Evolutionary conservation across 2,329 filamentous ascomycete species (phyloP), one percentile per base, ranked within the genome.

Genomic region (Westerdykella aurantiaca): DNA sequence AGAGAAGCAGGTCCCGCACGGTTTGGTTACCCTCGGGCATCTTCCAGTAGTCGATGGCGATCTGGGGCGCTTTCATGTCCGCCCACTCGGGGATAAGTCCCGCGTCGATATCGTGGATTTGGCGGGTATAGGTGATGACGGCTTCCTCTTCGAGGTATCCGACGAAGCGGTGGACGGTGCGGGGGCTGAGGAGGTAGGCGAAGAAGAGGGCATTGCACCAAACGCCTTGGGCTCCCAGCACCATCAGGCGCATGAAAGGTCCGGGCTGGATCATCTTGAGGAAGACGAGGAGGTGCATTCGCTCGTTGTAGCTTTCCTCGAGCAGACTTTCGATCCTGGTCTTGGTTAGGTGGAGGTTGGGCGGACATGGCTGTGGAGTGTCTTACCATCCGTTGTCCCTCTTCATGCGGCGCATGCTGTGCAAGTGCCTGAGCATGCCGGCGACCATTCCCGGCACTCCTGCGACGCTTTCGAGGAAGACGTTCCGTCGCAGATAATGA

Each of bases 71-170:
- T 42, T 77, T 57, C 59, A 95, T 83, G 6, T 82, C 78, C 21
- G 80, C 74, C 90, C 93, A 98, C 56, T 81, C 81, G 0, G 90
- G 89, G 12, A 96, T 72, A 46, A 81, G 79, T n/a, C 91, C 91
- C 2, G 78, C 76, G 46, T 97, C 90, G 18, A 98, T 79, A 61
- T 97, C 93, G 53, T 82, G 75, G 57, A 97, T 86, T 48, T 88
- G 87, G 39, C 89, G 82, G 0, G 88, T 93, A 72, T 98, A 98
- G 0, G 93, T 98, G 61, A 95, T 79, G 1, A 97, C 91, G 7
- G 93, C 93, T 69, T 98, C 93, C 67, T 98, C 93, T 69, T 98
- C 93, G 11, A 98, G 81, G 58, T 97, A 97, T 1, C 90, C 93
- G 42, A 97, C 90, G 67, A 98, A 97, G 37, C 93, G 85, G 68